A percentile compares a stretch with the other conserved stretches of the same genome.
phyloP scores from a whole-genome alignment of 371 early-diverging fungal genomes.

The Mortierella sp. region DNA sequence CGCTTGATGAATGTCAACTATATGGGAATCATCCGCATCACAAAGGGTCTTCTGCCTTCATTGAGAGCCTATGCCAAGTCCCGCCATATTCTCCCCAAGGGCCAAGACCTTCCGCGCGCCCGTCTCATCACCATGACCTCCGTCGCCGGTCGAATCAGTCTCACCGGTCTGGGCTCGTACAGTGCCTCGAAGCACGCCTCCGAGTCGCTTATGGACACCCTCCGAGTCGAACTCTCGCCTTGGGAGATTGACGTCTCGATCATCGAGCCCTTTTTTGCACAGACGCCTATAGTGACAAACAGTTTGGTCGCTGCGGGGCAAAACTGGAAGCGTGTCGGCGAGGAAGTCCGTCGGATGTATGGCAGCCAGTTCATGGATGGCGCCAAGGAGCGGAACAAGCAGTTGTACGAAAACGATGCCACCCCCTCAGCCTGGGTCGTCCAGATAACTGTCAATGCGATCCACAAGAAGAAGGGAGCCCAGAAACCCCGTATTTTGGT shows the following conservation, averaged over 20 bases:
- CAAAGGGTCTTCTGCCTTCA: conserved; percentile 53
- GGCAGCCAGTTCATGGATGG: conserved; percentile 46
- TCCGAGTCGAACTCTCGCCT: conserved; percentile 58
- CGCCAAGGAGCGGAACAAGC: conserved; percentile 14
- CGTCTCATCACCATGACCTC: conserved; percentile 58
- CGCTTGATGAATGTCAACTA: conserved; percentile 1
- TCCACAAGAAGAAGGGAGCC: conserved; percentile 41
- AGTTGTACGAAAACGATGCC: conserved; percentile 24
- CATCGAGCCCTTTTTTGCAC: conserved; percentile 56
- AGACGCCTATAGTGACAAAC: conserved; percentile 33
- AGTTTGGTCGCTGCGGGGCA: conserved; percentile 25
- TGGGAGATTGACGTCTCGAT: conserved; percentile 61
- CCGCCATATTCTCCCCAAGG: conserved; percentile 35
- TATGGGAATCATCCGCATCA: conserved; percentile 57
- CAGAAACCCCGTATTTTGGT: conserved; percentile 48
- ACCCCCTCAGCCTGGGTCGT: conserved; percentile 57
- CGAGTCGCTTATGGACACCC: conserved; percentile 58
- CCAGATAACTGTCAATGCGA: conserved; percentile 34
- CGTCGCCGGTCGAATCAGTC: conserved; percentile 54
- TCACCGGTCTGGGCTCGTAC: conserved; percentile 53
- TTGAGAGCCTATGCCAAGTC: conserved; percentile 54
- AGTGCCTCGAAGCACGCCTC: conserved; percentile 60
- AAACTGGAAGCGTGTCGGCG: conserved; percentile 33
- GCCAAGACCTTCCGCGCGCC: conserved; percentile 44
- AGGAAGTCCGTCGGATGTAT: conserved; percentile 47